phyloP scores from a whole-genome alignment of 768 basidiomycete genomes.

The Rhodocollybia butyracea region DNA sequence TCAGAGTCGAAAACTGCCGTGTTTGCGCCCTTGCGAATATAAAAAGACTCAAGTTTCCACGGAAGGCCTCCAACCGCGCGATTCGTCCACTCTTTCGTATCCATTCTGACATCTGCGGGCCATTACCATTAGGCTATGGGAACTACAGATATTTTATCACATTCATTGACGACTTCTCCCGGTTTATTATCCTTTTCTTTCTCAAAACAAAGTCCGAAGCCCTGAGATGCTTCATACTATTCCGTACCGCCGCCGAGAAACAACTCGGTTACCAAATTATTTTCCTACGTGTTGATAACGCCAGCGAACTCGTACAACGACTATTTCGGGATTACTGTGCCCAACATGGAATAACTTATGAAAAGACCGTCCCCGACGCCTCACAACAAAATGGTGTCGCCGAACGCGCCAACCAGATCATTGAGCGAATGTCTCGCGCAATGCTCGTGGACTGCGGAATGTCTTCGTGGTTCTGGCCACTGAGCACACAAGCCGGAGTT shows the following conservation, averaged over 20 bases:
- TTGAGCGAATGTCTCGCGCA: constrained; percentile 15
- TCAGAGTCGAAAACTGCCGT: not conserved
- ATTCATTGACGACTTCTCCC: constrained; percentile 22
- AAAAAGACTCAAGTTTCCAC: not conserved
- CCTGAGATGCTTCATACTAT: constrained; percentile 10
- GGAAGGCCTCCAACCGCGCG: not conserved
- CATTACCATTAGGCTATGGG: constrained; percentile 3
- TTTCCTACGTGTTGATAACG: too few species aligned
- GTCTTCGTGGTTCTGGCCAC: constrained; percentile 7
- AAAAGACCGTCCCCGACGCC: too few species aligned
- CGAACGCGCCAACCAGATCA: constrained; percentile 8
- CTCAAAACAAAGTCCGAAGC: too few species aligned
- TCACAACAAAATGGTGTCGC: constrained; percentile 27
- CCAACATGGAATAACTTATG: constrained; percentile 16
- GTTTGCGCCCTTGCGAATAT: not conserved
- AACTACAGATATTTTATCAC: constrained; percentile 18
- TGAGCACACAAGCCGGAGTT: constrained; percentile 1
- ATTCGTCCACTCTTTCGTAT: constrained; percentile 10
- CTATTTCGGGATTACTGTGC: too few species aligned
- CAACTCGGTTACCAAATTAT: not conserved
- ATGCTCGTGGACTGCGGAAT: constrained; percentile 14
- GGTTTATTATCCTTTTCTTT: constrained; percentile 6
- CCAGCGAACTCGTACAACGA: too few species aligned
- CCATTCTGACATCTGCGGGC: constrained; percentile 16
- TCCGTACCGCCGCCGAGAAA: constrained; percentile 5